phyloP scores from a whole-genome alignment of 2,329 filamentous ascomycete genomes.

The Didymella lethalis region DNA sequence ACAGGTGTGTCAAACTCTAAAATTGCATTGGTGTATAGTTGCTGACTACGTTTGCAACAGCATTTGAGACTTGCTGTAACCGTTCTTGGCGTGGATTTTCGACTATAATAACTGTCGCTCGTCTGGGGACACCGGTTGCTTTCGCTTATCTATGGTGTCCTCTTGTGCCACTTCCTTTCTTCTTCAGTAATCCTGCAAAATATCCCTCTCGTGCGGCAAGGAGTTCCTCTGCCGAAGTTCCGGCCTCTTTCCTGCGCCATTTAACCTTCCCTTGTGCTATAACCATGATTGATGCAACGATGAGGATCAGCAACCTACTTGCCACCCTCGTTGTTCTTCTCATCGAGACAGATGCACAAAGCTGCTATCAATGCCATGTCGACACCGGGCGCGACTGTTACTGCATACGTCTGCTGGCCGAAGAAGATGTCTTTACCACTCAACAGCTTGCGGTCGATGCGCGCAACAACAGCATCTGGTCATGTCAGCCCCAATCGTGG shows the following conservation, averaged over 20 bases:
- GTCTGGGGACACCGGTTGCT: too few species aligned
- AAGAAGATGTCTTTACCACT: slow-evolving; percentile 66
- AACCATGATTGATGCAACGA: background rate
- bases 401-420: slow-evolving; percentile 70
- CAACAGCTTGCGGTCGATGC: slow-evolving; percentile 66
- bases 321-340: slow-evolving; percentile 50
- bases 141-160: too few species aligned
- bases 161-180: too few species aligned
- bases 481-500: background rate
- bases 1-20: background rate
- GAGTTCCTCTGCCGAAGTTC: too few species aligned
- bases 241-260: background rate
- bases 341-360: slow-evolving; percentile 73
- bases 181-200: too few species aligned
- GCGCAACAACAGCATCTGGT: slow-evolving; percentile 60
- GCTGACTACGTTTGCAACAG: too few species aligned
- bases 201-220: too few species aligned
- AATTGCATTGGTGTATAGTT: too few species aligned
- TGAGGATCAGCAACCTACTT: background rate
- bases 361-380: slow-evolving; percentile 72
- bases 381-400: slow-evolving; percentile 69
- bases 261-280: too few species aligned
- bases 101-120: too few species aligned
- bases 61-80: too few species aligned
- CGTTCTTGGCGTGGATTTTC: too few species aligned